Percentiles rank a stretch among this genome's conserved stretches.
phyloP scores from a whole-genome alignment of 2,329 filamentous ascomycete genomes.

The Thelonectria discophora region DNA sequence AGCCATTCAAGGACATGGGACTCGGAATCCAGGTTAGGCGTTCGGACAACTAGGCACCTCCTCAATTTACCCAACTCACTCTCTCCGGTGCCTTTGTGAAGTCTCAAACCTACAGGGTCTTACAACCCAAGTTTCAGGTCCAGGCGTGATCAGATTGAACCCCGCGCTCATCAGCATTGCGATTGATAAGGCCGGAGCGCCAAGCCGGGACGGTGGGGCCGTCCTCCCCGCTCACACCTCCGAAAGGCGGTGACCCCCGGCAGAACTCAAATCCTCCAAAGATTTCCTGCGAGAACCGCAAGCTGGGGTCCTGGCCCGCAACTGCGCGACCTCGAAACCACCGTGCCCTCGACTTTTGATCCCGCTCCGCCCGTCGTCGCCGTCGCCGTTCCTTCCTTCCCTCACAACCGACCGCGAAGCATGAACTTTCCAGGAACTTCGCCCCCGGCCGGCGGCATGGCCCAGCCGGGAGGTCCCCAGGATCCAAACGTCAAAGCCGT shows the following conservation, averaged over 20 bases:
- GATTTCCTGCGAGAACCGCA: constrained; percentile 30
- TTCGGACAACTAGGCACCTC: no score
- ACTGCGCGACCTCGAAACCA: constrained; percentile 27
- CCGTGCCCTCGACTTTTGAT: constrained; percentile 26
- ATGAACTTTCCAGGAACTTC: constrained; percentile 54
- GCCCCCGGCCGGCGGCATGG: constrained; percentile 35
- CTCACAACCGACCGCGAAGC: constrained; percentile 15
- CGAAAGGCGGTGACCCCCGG: constrained; percentile 49
- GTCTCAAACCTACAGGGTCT: no score
- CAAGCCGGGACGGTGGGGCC: constrained; percentile 39
- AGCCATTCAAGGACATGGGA: no score
- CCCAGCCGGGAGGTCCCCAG: constrained; percentile 48
- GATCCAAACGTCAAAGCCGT: constrained; percentile 64
- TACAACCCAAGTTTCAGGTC: no score
- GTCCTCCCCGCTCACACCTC: constrained; percentile 19
- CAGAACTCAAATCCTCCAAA: constrained; percentile 51
- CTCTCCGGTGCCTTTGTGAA: no score
- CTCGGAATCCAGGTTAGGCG: no score
- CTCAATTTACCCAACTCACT: no score
- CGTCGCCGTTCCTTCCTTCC: neutral
- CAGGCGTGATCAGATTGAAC: no score
- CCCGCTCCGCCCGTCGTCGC: neutral
- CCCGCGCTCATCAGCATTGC: no score
- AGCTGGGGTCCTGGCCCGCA: constrained; percentile 27
- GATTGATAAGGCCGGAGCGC: constrained; percentile 4